Evolutionary conservation across 352 stramenopile species (phyloP).

Genomic region (Phytopythium mirpurense): DNA sequence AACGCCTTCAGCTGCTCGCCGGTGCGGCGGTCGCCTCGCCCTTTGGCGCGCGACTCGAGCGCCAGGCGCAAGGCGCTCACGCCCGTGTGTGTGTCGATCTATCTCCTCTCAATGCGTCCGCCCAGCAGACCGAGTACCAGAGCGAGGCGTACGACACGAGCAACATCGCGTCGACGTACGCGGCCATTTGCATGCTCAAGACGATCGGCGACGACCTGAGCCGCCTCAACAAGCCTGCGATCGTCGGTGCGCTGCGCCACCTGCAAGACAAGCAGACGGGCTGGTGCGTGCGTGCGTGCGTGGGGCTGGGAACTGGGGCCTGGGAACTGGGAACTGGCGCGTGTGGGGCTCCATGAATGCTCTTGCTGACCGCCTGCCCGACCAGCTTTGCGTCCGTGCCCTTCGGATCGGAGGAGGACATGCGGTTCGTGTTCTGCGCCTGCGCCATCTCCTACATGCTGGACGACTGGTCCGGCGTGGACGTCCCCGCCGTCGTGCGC

Average conservation of each 20-base stretch:
- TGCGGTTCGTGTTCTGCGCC: slow-evolving; percentile 87
- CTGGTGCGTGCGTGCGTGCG: slow-evolving; percentile 20
- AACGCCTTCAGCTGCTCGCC: slow-evolving; percentile 45
- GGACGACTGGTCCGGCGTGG: slow-evolving; percentile 80
- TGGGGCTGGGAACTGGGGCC: not conserved
- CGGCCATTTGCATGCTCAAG: slow-evolving; percentile 74
- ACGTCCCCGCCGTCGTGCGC: slow-evolving; percentile 53
- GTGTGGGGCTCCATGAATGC: too few species aligned
- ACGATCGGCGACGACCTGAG: slow-evolving; percentile 82
- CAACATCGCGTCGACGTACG: slow-evolving; percentile 85
- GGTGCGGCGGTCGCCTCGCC: slow-evolving; percentile 14
- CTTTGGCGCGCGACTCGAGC: too few species aligned
- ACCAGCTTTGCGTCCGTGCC: slow-evolving; percentile 64
- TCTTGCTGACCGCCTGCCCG: not conserved
- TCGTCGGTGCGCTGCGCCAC: slow-evolving; percentile 52
- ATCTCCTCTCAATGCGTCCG: too few species aligned
- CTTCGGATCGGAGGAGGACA: slow-evolving; percentile 79
- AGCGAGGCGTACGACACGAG: slow-evolving; percentile 76
- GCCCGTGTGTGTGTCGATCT: too few species aligned
- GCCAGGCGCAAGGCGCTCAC: too few species aligned
- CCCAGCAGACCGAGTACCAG: slow-evolving; percentile 37
- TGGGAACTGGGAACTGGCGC: too few species aligned
- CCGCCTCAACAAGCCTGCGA: slow-evolving; percentile 64
- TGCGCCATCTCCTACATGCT: slow-evolving; percentile 86
- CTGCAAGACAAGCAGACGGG: slow-evolving; percentile 75